phyloP scores from a whole-genome alignment of 1,139 yeast genomes.

The Hansenula anomala region DNA sequence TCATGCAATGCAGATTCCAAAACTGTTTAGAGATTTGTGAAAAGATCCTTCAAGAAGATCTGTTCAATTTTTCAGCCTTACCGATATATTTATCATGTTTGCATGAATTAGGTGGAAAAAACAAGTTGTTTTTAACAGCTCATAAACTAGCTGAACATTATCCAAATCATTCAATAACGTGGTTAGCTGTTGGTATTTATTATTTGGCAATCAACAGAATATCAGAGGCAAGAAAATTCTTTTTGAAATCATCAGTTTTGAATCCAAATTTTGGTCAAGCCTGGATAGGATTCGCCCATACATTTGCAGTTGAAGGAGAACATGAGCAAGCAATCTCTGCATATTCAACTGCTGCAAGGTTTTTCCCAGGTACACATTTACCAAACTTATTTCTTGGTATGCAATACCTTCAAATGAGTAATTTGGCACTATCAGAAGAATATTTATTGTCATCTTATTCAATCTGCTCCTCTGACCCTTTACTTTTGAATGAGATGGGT shows the following conservation, averaged over 20 bases:
- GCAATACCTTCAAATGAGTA: conserved; percentile 91
- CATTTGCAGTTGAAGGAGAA: conserved; percentile 96
- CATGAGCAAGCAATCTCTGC: conserved; percentile 98
- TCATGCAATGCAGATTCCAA: conserved; percentile 75
- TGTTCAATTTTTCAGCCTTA: conserved; percentile 64
- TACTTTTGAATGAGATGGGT: conserved; percentile 86
- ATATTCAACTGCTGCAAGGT: conserved; percentile 89
- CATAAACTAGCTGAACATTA: conserved; percentile 85
- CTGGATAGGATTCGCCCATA: conserved; percentile 98
- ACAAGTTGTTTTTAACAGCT: conserved; percentile 73
- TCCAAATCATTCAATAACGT: conserved; percentile 79
- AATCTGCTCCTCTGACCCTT: conserved; percentile 81
- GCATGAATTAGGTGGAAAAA: conserved; percentile 79
- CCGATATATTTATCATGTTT: conserved; percentile 83
- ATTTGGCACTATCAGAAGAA: conserved; percentile 79
- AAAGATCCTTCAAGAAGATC: conserved; percentile 54
- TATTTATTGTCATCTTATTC: conserved; percentile 72
- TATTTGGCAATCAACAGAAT: conserved; percentile 72
- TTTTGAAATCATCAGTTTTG: conserved; percentile 83
- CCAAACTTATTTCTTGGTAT: conserved; percentile 91
- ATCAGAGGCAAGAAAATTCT: conserved; percentile 80
- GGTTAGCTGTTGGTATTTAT: conserved; percentile 92
- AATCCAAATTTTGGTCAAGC: conserved; percentile 93
- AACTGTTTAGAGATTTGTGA: conserved; percentile 77
- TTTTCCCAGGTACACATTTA: conserved; percentile 91